Evolutionary conservation across 768 basidiomycete species (phyloP).

Genomic region (Candolleomyces aberdarensis): DNA sequence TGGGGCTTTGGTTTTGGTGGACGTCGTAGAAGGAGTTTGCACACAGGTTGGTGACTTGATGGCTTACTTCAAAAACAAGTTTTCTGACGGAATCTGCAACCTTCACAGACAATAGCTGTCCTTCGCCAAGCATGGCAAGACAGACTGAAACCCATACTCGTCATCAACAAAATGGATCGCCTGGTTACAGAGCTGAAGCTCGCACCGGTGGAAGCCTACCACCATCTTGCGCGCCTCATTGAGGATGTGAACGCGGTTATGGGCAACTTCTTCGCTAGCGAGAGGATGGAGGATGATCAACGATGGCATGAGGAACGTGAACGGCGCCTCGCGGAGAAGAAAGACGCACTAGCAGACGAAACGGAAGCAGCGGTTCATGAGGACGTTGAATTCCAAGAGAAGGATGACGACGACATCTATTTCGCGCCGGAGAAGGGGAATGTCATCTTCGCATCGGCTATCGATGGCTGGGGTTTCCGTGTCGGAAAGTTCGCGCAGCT

Average conservation of each 20-base stretch:
- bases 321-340: slow-evolving; percentile 72
- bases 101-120: slow-evolving; percentile 83
- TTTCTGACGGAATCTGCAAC: not conserved
- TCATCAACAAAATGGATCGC: slow-evolving; percentile 96
- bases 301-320: slow-evolving; percentile 94
- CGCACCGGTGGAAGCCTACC: slow-evolving; percentile 87
- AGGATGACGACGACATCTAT: slow-evolving; percentile 96
- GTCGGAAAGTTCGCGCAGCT: slow-evolving; percentile 91
- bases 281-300: slow-evolving; percentile 95
- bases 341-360: slow-evolving; percentile 65
- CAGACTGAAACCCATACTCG: slow-evolving; percentile 82
- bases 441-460: slow-evolving; percentile 92
- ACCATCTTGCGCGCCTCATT: slow-evolving; percentile 88
- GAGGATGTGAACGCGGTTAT: slow-evolving; percentile 98
- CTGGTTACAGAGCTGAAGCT: slow-evolving; percentile 92
- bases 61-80: not conserved
- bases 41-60: slow-evolving; percentile 67
- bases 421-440: slow-evolving; percentile 95
- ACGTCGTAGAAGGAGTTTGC: slow-evolving; percentile 97
- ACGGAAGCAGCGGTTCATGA: slow-evolving; percentile 59
- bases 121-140: slow-evolving; percentile 94
- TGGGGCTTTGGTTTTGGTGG: slow-evolving; percentile 92
- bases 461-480: slow-evolving; percentile 98
- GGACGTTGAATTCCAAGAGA: slow-evolving; percentile 79
- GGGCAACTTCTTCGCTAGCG: slow-evolving; percentile 93